A percentile compares a stretch with the other conserved stretches of the same genome.
Evolutionary conservation across 2,329 filamentous ascomycete species (phyloP).

Genomic region (Aspergillus oerlinghausenensis): DNA sequence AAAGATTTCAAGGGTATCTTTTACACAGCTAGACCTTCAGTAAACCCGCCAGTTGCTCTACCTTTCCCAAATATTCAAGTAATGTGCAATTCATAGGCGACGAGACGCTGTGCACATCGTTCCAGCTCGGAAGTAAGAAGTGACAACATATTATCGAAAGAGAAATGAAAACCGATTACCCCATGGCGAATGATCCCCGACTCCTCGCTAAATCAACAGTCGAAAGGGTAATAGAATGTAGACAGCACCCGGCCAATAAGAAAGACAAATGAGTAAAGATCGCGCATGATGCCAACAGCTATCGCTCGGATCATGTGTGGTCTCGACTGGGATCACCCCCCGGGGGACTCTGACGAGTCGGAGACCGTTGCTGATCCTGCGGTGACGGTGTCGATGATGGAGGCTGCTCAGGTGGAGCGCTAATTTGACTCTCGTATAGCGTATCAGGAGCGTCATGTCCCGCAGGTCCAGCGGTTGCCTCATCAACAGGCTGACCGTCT

Average conservation of each 20-base stretch:
- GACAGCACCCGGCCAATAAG: not conserved
- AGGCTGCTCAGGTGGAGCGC: not conserved
- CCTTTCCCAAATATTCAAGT: not conserved
- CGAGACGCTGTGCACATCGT: not conserved
- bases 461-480: not conserved
- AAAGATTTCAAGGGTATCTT: not conserved
- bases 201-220: constrained; percentile 12
- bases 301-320: not conserved
- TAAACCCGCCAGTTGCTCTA: not conserved
- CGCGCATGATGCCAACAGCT: not conserved
- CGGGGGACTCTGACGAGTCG: not conserved
- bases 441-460: not conserved
- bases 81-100: not conserved
- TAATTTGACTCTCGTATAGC: not conserved
- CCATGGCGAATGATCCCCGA: constrained; percentile 3
- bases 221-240: not conserved
- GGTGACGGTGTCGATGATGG: not conserved
- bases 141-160: not conserved
- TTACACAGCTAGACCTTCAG: not conserved
- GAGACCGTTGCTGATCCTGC: not conserved
- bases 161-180: not conserved
- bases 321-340: not conserved
- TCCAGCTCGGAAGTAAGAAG: not conserved
- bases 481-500: not conserved
- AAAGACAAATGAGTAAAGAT: not conserved